A percentile compares a stretch with the other conserved stretches of the same genome.
phyloP scores from a whole-genome alignment of 345 rosid species.

The Lepidium sativum region DNA sequence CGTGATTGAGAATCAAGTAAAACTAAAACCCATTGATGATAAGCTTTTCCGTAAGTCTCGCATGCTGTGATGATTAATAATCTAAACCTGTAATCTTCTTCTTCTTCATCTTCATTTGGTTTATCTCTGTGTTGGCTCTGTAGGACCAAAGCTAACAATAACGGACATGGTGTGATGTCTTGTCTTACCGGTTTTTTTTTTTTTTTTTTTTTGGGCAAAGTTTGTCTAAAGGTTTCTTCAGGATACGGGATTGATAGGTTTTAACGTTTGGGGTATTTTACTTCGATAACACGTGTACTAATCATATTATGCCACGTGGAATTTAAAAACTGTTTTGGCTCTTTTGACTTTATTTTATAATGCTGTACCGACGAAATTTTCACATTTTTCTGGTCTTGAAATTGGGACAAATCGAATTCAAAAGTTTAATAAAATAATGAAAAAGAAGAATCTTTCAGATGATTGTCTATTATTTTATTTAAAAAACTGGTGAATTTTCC shows the following conservation, averaged over 20 bases:
- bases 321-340: not conserved
- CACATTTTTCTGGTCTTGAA: not conserved
- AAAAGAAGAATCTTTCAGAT: constrained; percentile 24
- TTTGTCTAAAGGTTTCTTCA: constrained; percentile 8
- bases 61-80: constrained; percentile 24
- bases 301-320: not conserved
- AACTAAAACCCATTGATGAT: constrained; percentile 6
- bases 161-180: constrained; percentile 26
- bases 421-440: constrained; percentile 4
- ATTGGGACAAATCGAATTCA: constrained; percentile 13
- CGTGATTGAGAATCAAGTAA: constrained; percentile 32
- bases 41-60: constrained; percentile 27
- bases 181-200: constrained; percentile 48
- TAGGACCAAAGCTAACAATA: constrained; percentile 40
- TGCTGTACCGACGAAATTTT: constrained; percentile 20
- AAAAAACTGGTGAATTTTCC: constrained; percentile 9
- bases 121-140: constrained; percentile 21
- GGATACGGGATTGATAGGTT: not conserved
- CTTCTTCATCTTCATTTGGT: constrained; percentile 8
- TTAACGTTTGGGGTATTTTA: not conserved
- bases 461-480: not conserved
- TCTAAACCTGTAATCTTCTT: constrained; percentile 15
- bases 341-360: constrained; percentile 9
- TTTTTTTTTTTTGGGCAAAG: not conserved
- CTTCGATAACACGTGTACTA: constrained; percentile 4